Evolutionary conservation across 2,329 filamentous ascomycete genomes (phyloP), one percentile per base, ranked within the genome.

Genomic region (Albophoma yamanashiensis): DNA sequence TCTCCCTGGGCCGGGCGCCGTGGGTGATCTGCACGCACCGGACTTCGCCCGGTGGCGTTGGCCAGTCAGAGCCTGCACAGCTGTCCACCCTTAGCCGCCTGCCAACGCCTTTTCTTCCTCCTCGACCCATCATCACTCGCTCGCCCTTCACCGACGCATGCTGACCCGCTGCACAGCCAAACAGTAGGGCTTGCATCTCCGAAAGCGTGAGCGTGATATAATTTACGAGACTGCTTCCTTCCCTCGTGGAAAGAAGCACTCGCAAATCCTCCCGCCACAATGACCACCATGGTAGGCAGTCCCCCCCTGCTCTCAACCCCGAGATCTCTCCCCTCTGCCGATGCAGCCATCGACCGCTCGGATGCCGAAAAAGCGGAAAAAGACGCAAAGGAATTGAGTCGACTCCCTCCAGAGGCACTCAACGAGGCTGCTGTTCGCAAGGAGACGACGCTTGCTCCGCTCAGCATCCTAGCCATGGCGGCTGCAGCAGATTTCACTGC

Each of bases 261-360:
- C 43, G 56, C 56, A 56, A 40, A 52, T n/a, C 60, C 62, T 62
- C 63, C 63, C 58, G 65, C 64, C 67, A 76, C 68, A 45, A 81
- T 81, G 79, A 80, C 79, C 63, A 81, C 79, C 62, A 81, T 81
- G 79, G 79, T 81, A 77, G 63, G 78, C 67, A 31, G 40, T 15
- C n/a, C 36, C 38, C 39, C 52, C 34, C 17, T 11, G 11, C 43
- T 14, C 40, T 25, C 42, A 7, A 25, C 25, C 34, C 42, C 43
- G 27, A 31, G 3, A 1, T 20, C 34, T 27, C 17, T 25, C 25
- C 31, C 27, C 17, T 39, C 20, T 52, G 17, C 36, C n/a, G 38
- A 43, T 20, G 15, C 55, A 14, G 31, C 17, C 12, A 22, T 45
- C 17, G n/a, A 45, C 17, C 17, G 17, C 39, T 36, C 20, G 36